Evolutionary conservation across 179 eudicot genomes (phyloP).

Genomic region (Corrigiola litoralis): DNA sequence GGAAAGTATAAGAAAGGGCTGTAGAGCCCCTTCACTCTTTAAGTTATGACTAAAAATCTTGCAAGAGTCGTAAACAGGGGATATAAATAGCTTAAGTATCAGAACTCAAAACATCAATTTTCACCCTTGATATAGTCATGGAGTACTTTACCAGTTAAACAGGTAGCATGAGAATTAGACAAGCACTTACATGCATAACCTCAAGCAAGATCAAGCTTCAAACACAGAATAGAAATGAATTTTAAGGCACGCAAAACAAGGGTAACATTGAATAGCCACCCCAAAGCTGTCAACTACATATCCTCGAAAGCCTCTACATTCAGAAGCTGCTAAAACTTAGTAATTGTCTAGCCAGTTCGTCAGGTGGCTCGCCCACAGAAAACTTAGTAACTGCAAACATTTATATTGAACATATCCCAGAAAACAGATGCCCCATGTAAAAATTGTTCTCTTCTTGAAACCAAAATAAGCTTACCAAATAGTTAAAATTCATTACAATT

Average conservation of each 20-base stretch:
- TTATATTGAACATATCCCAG: slow-evolving; percentile 5
- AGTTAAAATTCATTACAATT: too few relatives aligned
- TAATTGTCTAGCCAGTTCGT: not conserved
- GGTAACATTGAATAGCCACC: slow-evolving; percentile 12
- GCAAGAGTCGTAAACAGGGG: too few relatives aligned
- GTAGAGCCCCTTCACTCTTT: too few relatives aligned
- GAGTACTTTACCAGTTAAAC: too few relatives aligned
- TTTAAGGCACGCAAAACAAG: slow-evolving; percentile 22
- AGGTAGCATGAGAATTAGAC: not conserved
- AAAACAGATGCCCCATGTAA: slow-evolving; percentile 8
- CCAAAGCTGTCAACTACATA: slow-evolving; percentile 5
- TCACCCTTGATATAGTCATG: too few relatives aligned
- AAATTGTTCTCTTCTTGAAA: not conserved
- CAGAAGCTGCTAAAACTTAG: not conserved
- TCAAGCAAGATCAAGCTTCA: not conserved
- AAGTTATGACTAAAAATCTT: too few relatives aligned
- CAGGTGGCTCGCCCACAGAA: slow-evolving; percentile 10
- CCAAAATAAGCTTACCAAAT: too few relatives aligned
- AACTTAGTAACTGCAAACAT: not conserved
- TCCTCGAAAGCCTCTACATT: slow-evolving; percentile 7
- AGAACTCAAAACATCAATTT: too few relatives aligned
- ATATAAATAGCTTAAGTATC: too few relatives aligned
- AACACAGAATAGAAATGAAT: not conserved
- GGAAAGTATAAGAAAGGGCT: too few relatives aligned
- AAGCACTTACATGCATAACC: not conserved